These are phyloP conservation scores for Onygenales sp. DNA, from an alignment of 2,329 filamentous ascomycete species.

Conservation along the genomic window DNA sequence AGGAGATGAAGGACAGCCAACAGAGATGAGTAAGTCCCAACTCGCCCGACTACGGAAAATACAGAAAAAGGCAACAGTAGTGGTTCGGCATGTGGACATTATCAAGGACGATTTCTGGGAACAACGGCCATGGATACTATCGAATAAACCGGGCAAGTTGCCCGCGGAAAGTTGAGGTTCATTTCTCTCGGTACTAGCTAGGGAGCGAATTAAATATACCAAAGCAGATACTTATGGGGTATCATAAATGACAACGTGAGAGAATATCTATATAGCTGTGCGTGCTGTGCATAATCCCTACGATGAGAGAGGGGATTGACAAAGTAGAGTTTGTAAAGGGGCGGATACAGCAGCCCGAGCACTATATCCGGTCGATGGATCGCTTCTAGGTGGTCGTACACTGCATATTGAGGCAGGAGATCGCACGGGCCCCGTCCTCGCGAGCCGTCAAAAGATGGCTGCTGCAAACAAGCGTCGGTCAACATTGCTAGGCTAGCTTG, in stretches of 20 bases:
- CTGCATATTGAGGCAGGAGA: no score
- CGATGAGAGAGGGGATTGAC: no score
- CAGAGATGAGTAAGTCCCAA: constrained; percentile 64
- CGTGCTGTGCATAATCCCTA: no score
- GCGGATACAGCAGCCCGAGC: no score
- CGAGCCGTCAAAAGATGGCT: no score
- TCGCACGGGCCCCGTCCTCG: no score
- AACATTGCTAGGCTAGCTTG: no score
- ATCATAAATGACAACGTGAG: not conserved
- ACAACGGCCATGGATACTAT: constrained; percentile 71
- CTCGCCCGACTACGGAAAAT: constrained; percentile 74
- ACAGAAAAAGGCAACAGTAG: constrained; percentile 67
- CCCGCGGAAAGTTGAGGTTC: constrained; percentile 38
- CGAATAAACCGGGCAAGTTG: constrained; percentile 61
- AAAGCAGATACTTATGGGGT: not conserved
- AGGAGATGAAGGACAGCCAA: constrained; percentile 22
- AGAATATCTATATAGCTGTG: no score
- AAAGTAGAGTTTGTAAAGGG: no score
- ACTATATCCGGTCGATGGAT: no score
- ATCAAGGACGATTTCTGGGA: constrained; percentile 96
- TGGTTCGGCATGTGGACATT: constrained; percentile 81
- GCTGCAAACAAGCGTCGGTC: no score
- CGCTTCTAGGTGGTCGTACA: no score
- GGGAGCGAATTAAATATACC: not conserved
- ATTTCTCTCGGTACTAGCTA: not conserved